A percentile compares a stretch with the other conserved stretches of the same genome.
Evolutionary conservation across 371 early-diverging fungal species (phyloP).

Genomic region (Thermomucor indicae-seudaticae): DNA sequence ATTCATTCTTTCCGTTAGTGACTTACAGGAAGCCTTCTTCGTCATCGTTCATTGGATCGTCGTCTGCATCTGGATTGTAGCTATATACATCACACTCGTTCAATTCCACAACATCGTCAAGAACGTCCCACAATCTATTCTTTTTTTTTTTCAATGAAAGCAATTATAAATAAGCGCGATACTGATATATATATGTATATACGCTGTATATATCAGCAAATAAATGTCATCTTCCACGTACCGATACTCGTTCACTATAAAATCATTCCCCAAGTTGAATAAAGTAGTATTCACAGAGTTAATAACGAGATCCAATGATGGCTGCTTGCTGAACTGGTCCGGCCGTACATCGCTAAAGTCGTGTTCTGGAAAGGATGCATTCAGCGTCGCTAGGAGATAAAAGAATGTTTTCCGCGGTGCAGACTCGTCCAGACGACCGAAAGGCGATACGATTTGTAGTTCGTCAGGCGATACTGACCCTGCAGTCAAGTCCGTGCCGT

Average conservation of each 20-base stretch:
- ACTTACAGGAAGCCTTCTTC: conserved; percentile 60
- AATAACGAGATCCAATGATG: conserved; percentile 65
- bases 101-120: conserved; percentile 79
- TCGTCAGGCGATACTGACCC: conserved; percentile 56
- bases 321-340: conserved; percentile 80
- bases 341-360: conserved; percentile 91
- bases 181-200: not conserved
- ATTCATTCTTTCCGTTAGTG: not conserved
- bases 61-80: conserved; percentile 80
- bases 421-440: conserved; percentile 77
- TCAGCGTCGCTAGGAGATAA: conserved; percentile 88
- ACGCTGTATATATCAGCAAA: not conserved
- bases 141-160: too few species aligned
- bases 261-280: conserved; percentile 76
- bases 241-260: conserved; percentile 43
- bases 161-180: too few species aligned
- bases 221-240: conserved; percentile 3
- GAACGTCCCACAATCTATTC: conserved; percentile 69
- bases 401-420: conserved; percentile 82
- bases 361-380: conserved; percentile 92
- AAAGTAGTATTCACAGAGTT: conserved; percentile 85
- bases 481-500: conserved; percentile 38
- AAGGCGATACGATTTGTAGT: conserved; percentile 65
- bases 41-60: conserved; percentile 88
- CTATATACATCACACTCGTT: conserved; percentile 85